Base-by-base conservation (phyloP, 257 asterid species). In the Petunia secreta region DNA sequence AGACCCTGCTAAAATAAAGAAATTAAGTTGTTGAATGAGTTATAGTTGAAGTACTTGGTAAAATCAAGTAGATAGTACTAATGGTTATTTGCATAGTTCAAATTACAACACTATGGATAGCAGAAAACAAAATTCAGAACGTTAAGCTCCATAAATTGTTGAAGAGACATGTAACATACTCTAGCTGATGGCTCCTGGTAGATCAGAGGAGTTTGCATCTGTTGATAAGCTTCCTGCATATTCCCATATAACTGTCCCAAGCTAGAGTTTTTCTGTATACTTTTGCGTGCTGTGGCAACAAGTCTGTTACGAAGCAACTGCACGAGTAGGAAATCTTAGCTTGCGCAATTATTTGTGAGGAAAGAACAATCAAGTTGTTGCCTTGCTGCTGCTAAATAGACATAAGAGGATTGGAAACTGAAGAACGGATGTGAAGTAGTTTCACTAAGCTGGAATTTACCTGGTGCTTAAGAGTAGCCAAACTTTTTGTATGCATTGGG, bases 401-500 rank as follows among this genome's bases (percentile, higher is more conserved):
- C 5, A 34, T 6, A 6, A 14, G 3, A 15, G 76, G 34, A 68
- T 7, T 43, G 34, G 57, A n/a, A 48, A 48, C 53, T 48, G 53
- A 48, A 48, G 54, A 52, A 52, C 14, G 10, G 1, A 68, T 68
- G 57, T 8, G 75, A 4, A 46, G 34, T 71, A 48, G 6, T 48
- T 48, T 48, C 25, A 48, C 60, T 48, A 1, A 71, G 77, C 43
- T 25, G 67, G 50, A 39, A 63, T 75, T 78, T 52, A 94, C 98
- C 93, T 94, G 98, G 86, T 92, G 97, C 71, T 94, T 94, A 68
- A 94, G 98, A 80, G 97, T 92, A 52, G 98, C 98, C 57, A 94
- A 80, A 85, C 95, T 87, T 78, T 92, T 92, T 11, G 97, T 94
- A 76, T 94, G 98, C 98, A 94, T 94, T 52, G 98, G 98, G 25